Percentiles rank a stretch among this genome's conserved stretches.
These are phyloP conservation scores for Brettanomyces anomalus DNA, from an alignment of 805 yeast species.

Conservation along the genomic window DNA sequence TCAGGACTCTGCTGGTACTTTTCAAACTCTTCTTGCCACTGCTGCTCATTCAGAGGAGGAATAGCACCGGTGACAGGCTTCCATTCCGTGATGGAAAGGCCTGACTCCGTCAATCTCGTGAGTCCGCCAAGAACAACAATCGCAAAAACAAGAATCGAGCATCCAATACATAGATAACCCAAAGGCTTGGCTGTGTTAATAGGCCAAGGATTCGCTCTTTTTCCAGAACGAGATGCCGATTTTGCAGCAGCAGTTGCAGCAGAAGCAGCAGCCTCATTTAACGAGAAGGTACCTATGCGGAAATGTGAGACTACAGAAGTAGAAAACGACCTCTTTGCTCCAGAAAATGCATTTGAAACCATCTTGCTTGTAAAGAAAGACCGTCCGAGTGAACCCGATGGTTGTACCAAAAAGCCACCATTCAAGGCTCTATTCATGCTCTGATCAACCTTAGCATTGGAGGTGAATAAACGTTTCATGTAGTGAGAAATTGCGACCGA, in stretches of 20 bases:
- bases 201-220: constrained; percentile 22
- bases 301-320: constrained; percentile 4
- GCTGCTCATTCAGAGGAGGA: constrained; percentile 74
- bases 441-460: neutral
- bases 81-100: constrained; percentile 96
- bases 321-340: constrained; percentile 8
- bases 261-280: neutral
- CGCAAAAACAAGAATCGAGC: constrained; percentile 85
- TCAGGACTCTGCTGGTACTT: constrained; percentile 87
- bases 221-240: constrained; percentile 3
- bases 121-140: constrained; percentile 95
- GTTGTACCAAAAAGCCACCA: neutral
- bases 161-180: constrained; percentile 83
- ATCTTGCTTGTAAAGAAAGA: neutral
- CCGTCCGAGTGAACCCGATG: too few relatives aligned
- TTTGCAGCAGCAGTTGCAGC: neutral
- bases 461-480: neutral
- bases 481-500: constrained; percentile 1
- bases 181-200: constrained; percentile 48
- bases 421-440: neutral
- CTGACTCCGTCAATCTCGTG: constrained; percentile 92
- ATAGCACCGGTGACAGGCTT: constrained; percentile 92
- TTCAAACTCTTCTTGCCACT: constrained; percentile 80
- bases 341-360: neutral
- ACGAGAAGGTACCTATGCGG: constrained; percentile 5